Evolutionary conservation across 148 eudicot species (phyloP).

Genomic region (Oxyria digyna): DNA sequence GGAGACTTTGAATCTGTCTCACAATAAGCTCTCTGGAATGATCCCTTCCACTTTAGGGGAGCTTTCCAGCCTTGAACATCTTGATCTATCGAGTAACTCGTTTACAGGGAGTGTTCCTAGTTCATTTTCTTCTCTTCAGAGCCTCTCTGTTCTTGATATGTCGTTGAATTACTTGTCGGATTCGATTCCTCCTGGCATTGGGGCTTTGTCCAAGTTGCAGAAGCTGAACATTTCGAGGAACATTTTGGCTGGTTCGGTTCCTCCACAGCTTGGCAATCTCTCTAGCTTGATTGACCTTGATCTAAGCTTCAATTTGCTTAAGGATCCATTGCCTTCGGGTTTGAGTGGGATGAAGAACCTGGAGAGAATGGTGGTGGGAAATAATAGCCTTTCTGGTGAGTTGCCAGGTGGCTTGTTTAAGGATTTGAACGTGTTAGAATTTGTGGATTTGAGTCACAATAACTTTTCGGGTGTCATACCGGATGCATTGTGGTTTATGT

Average conservation of each 20-base stretch:
- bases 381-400: slow-evolving; percentile 48
- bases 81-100: slow-evolving; percentile 72
- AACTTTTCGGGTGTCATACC: slow-evolving; percentile 59
- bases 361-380: slow-evolving; percentile 42
- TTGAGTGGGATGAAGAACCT: slow-evolving; percentile 51
- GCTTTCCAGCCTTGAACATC: slow-evolving; percentile 35
- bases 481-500: slow-evolving; percentile 45
- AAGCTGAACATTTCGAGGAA: slow-evolving; percentile 59
- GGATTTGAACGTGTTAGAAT: slow-evolving; percentile 36
- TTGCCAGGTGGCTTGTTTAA: slow-evolving; percentile 49
- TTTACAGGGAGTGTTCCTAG: slow-evolving; percentile 45
- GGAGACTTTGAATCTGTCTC: slow-evolving; percentile 33
- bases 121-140: slow-evolving; percentile 33
- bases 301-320: slow-evolving; percentile 51
- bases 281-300: slow-evolving; percentile 72
- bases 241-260: slow-evolving; percentile 46
- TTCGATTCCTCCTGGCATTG: slow-evolving; percentile 49
- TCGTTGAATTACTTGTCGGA: slow-evolving; percentile 56
- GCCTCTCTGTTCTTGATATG: slow-evolving; percentile 45
- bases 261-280: slow-evolving; percentile 68
- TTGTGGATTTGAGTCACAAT: slow-evolving; percentile 41
- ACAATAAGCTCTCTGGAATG: slow-evolving; percentile 39
- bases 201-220: slow-evolving; percentile 36
- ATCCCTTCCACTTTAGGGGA: slow-evolving; percentile 56
- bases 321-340: slow-evolving; percentile 39